These are phyloP conservation scores for Globisporangium iwayamae DNA, from an alignment of 352 stramenopile genomes.

Conservation along the genomic window DNA sequence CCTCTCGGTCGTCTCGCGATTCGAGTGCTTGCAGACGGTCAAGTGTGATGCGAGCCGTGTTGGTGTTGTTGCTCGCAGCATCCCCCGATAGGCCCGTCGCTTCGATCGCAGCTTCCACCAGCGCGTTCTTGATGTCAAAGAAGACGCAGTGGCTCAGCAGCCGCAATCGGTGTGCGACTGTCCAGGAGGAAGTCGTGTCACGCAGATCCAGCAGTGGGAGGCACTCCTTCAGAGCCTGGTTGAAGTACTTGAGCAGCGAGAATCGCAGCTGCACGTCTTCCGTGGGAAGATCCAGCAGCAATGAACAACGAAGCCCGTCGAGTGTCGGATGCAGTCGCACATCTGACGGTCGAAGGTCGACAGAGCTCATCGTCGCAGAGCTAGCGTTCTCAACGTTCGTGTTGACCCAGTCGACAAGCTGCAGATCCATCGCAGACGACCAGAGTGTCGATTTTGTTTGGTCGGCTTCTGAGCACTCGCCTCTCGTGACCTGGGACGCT, in stretches of 20 bases:
- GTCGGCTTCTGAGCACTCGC: background rate
- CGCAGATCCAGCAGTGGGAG: constrained; percentile 75
- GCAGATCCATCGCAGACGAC: constrained; percentile 71
- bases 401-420: constrained; percentile 88
- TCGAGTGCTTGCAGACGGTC: constrained; percentile 84
- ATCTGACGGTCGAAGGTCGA: constrained; percentile 68
- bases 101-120: constrained; percentile 81
- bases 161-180: constrained; percentile 63
- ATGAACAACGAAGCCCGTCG: constrained; percentile 70
- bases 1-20: constrained; percentile 82
- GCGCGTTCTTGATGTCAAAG: constrained; percentile 78
- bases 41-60: constrained; percentile 78
- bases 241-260: constrained; percentile 80
- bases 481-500: background rate
- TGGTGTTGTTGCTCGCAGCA: constrained; percentile 42
- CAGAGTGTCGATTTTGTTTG: constrained; percentile 22
- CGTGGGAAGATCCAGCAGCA: constrained; percentile 50
- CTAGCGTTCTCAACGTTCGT: constrained; percentile 53
- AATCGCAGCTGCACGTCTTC: constrained; percentile 74
- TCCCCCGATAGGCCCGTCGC: constrained; percentile 59
- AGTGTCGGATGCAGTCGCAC: constrained; percentile 66
- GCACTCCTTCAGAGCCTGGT: constrained; percentile 61
- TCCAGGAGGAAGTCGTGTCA: constrained; percentile 68
- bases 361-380: constrained; percentile 30
- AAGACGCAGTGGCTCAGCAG: constrained; percentile 84